Evolutionary conservation across 176 grass and related monocot genomes (phyloP).

Genomic region (Triticum monococcum): DNA sequence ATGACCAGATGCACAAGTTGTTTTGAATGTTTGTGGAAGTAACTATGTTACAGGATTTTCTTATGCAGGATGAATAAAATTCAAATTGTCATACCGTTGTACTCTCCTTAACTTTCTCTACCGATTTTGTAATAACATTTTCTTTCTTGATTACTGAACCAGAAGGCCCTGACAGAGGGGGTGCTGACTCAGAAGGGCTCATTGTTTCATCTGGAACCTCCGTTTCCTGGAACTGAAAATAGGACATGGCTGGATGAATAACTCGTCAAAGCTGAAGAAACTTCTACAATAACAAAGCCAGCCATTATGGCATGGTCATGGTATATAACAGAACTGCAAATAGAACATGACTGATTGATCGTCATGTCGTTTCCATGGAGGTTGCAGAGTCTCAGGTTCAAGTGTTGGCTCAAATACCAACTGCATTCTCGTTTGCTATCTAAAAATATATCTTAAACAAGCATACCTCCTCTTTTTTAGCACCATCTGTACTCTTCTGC

Average conservation of each 20-base stretch:
- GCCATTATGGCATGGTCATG: constrained; percentile 11
- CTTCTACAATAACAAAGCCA: background rate
- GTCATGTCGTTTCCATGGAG: constrained; percentile 7
- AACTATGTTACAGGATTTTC: background rate
- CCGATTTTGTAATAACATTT: constrained; percentile 81
- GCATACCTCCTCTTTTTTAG: constrained; percentile 66
- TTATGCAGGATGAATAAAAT: constrained; percentile 29
- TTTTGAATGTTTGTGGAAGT: background rate
- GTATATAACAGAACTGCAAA: constrained; percentile 29
- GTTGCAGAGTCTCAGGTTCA: constrained; percentile 16
- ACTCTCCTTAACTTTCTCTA: constrained; percentile 90
- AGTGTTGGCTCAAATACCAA: constrained; percentile 11
- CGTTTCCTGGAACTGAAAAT: constrained; percentile 60
- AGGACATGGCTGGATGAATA: constrained; percentile 18
- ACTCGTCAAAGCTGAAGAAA: background rate
- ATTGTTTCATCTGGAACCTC: constrained; percentile 42
- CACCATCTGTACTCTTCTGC: constrained; percentile 69
- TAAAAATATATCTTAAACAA: constrained; percentile 23
- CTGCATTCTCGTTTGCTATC: background rate
- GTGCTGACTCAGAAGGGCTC: constrained; percentile 7
- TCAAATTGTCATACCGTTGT: constrained; percentile 59
- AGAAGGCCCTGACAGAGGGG: constrained; percentile 28
- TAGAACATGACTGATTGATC: constrained; percentile 16
- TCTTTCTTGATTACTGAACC: constrained; percentile 53
- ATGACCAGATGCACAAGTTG: background rate